Evolutionary conservation across 768 basidiomycete genomes (phyloP).

Genomic region (Antrodiella citrinella): DNA sequence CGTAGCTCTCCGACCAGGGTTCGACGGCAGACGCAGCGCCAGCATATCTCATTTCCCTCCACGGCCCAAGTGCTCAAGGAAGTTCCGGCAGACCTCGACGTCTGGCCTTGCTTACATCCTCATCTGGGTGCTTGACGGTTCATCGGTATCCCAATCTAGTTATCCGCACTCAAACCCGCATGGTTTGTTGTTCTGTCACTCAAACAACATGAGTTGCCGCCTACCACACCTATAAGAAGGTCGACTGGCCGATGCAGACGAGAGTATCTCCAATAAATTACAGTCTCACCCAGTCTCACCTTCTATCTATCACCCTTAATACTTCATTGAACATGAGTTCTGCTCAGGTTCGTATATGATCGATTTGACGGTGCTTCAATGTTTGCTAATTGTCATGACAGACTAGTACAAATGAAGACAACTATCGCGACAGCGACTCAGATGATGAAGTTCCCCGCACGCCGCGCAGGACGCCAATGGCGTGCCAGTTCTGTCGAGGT

Average conservation of each 20-base stretch:
- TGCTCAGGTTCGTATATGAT: not conserved
- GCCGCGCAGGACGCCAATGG: constrained; percentile 52
- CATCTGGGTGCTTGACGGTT: not conserved
- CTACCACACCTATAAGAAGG: too few relatives aligned
- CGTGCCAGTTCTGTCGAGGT: constrained; percentile 69
- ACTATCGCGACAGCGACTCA: constrained; percentile 13
- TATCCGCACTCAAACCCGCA: too few relatives aligned
- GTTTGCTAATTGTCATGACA: not conserved
- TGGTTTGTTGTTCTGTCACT: too few relatives aligned
- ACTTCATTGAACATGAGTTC: constrained; percentile 4
- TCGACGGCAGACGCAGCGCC: too few relatives aligned
- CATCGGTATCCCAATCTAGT: not conserved
- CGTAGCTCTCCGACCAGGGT: too few relatives aligned
- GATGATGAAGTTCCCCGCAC: constrained; percentile 21
- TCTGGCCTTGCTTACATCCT: not conserved
- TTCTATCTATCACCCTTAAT: not conserved
- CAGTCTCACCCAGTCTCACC: too few relatives aligned
- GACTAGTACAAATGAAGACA: not conserved
- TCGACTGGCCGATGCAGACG: not conserved
- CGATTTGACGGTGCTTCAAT: not conserved
- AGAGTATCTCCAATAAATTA: not conserved
- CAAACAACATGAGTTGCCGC: too few relatives aligned
- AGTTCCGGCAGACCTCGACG: not conserved
- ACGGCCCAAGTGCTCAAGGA: too few relatives aligned
- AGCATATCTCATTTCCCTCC: too few relatives aligned